phyloP scores from a whole-genome alignment of 2,329 filamentous ascomycete genomes.

The Pleomassaria siparia region DNA sequence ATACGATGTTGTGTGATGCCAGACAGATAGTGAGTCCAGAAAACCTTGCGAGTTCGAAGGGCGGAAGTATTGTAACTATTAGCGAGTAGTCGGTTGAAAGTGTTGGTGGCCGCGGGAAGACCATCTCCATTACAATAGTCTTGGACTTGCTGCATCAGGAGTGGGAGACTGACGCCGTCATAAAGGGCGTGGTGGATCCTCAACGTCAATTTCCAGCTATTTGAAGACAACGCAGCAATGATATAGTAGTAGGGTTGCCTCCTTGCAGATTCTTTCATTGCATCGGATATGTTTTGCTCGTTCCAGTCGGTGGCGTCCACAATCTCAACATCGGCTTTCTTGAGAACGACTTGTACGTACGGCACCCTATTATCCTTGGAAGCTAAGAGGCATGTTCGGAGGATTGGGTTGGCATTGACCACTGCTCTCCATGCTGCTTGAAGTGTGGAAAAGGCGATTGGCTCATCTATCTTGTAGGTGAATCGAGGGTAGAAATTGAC shows the following conservation, averaged over 20 bases:
- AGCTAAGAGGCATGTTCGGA: constrained; percentile 68
- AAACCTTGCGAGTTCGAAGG: constrained; percentile 40
- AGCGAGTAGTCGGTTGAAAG: constrained; percentile 48
- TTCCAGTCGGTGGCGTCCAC: constrained; percentile 22
- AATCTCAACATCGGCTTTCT: constrained; percentile 39
- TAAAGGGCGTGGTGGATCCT: constrained; percentile 85
- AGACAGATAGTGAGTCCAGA: constrained; percentile 55
- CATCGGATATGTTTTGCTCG: constrained; percentile 6
- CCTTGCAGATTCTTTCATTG: not conserved
- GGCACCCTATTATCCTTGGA: constrained; percentile 53
- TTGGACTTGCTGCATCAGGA: constrained; percentile 59
- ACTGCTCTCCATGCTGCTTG: constrained; percentile 64
- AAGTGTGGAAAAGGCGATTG: constrained; percentile 47
- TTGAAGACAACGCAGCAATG: constrained; percentile 32
- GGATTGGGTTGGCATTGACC: constrained; percentile 58
- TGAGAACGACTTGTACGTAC: constrained; percentile 65
- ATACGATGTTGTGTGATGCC: constrained; percentile 11
- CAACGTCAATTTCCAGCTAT: constrained; percentile 43
- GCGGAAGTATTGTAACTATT: constrained; percentile 4
- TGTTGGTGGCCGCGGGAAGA: constrained; percentile 18
- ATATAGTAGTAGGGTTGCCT: constrained; percentile 41
- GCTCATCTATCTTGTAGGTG: constrained; percentile 55
- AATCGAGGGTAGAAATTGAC: constrained; percentile 75
- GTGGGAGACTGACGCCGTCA: constrained; percentile 76
- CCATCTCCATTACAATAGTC: constrained; percentile 41